These are phyloP conservation scores for Fusarium sp. DNA, from an alignment of 2,329 filamentous ascomycete species.

Conservation along the genomic window DNA sequence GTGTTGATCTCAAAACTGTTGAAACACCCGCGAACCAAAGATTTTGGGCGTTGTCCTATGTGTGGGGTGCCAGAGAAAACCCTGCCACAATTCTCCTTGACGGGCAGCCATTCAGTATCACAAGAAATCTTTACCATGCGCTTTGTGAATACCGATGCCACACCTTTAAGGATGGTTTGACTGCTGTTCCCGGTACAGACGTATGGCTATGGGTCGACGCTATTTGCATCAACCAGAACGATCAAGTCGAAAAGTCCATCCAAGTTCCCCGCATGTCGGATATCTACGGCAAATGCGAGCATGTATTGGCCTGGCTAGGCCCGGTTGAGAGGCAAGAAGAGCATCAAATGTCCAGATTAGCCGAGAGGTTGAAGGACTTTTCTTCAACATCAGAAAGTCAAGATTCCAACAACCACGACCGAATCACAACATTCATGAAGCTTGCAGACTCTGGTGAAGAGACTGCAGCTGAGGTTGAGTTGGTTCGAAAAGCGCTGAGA, in stretches of 20 bases:
- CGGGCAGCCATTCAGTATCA: not conserved
- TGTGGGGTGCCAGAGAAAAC: constrained; percentile 16
- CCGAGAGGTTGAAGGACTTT: not conserved
- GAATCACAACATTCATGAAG: not conserved
- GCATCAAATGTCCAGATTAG: not conserved
- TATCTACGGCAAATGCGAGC: constrained; percentile 29
- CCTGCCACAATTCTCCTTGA: not conserved
- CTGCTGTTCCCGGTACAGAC: rapidly evolving
- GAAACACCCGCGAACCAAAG: not conserved
- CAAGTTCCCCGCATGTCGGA: constrained; percentile 32
- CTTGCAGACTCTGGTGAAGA: rapidly evolving
- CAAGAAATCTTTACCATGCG: constrained; percentile 9
- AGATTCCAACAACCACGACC: rapidly evolving
- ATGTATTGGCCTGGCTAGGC: constrained; percentile 24
- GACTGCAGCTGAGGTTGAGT: not conserved
- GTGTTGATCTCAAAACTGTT: not conserved
- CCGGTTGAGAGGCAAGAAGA: not conserved
- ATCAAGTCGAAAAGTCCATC: constrained; percentile 13
- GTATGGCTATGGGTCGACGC: constrained; percentile 15
- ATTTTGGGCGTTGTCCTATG: constrained; percentile 31
- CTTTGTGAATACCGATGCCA: constrained; percentile 4
- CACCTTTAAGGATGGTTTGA: rapidly evolving
- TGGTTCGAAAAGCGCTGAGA: not conserved
- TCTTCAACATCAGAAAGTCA: rapidly evolving
- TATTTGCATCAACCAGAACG: constrained; percentile 27